phyloP scores from a whole-genome alignment of 805 yeast genomes.

The Yarrowia porcina region DNA sequence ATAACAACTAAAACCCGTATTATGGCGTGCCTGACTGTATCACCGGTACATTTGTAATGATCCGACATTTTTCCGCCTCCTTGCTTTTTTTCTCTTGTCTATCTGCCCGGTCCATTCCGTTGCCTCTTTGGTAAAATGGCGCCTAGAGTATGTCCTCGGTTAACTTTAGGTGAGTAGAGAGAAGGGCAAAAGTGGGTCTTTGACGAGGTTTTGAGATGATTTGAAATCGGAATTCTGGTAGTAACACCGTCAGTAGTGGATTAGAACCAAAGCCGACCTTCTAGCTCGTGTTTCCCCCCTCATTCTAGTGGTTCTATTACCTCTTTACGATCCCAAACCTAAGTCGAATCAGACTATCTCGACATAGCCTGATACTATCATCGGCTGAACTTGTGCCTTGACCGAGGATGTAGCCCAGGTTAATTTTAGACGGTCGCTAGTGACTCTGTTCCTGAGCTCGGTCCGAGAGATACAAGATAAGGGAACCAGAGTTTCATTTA shows the following conservation, averaged over 20 bases:
- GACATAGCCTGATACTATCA: not conserved
- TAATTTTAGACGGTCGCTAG: not conserved
- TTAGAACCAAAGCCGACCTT: no score
- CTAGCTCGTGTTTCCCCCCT: no score
- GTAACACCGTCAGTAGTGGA: not conserved
- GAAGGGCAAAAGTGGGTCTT: not conserved
- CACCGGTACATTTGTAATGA: no score
- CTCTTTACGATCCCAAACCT: not conserved
- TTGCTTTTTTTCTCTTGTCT: not conserved
- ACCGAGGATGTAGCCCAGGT: not conserved
- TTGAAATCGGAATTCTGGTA: not conserved
- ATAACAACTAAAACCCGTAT: no score
- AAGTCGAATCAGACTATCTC: not conserved
- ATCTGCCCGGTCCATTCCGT: conserved; percentile 16
- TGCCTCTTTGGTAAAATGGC: not conserved
- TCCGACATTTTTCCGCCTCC: not conserved
- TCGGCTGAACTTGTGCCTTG: not conserved
- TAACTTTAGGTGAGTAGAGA: not conserved
- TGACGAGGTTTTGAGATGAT: not conserved
- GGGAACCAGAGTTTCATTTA: no score
- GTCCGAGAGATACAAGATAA: no score
- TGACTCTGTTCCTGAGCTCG: no score
- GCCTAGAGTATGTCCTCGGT: conserved; percentile 4
- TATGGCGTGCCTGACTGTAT: no score
- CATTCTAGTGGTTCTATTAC: not conserved